Evolutionary conservation across 176 grass and related monocot genomes (phyloP), one percentile per base, ranked within the genome.

Genomic region (Ampelocalamus luodianensis): DNA sequence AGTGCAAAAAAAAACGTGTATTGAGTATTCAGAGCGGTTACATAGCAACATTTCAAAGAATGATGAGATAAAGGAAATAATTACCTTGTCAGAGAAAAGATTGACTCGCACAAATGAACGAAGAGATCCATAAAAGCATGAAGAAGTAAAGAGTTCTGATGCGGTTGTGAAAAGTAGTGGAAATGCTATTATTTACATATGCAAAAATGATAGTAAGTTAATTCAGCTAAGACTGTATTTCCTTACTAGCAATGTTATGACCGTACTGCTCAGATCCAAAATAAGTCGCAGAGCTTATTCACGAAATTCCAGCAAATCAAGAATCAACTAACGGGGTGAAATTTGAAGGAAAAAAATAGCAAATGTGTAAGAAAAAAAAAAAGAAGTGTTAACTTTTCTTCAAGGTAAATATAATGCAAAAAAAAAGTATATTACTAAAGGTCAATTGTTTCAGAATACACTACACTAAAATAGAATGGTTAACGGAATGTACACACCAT

Each of bases 51-150:
- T 49, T 65, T 74, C 42, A 86, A 59, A 82, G 37, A 69, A 65
- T 27, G 66, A 72, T 29, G 5, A 54, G 43, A 77, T 78, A 95
- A 81, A 29, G 39, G 29, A 78, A 65, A 69, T 49, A 42, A 49
- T 85, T 94, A 95, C 96, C 93, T 98, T 98, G 59, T 98, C 93
- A 4, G 96, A 98, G 29, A 29, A 29, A 29, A 29, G 0, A 29
- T 29, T 29, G 29, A 29, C 29, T 29, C 29, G 29, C 29, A 98
- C 96, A 85, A 98, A 93, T 54, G 91, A 92, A 82, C 96, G 70
- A 98, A 92, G 3, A 98, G 91, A 89, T 98, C 96, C 96, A 98
- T 98, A 86, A 98, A 98, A 58, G 93, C 93, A 89, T 98, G 96
- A 79, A 98, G 88, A 82, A 98, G 95, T 80, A 98, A 84, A 85